Base-by-base conservation (phyloP, 306 rosid genomes). In the Crotalaria pallida region DNA sequence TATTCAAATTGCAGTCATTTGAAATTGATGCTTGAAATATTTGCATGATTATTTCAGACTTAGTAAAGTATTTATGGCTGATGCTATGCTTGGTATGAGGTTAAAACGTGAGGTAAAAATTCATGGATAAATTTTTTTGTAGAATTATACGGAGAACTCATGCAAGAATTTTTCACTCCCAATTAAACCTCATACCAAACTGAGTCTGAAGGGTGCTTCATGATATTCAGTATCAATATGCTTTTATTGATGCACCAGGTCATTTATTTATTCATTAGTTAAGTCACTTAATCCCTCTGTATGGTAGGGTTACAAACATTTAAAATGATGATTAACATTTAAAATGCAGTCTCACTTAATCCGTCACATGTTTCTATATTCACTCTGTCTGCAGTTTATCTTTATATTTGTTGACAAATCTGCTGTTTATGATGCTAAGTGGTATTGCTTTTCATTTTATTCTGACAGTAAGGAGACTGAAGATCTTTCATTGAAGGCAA, bases 401-500 rank as follows among this genome's bases (percentile, higher is more conserved):
- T 24, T 24, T 53, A 36, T 49, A 51, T 52, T 26, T 19, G 58
- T 43, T 58, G 1, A 59, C 11, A 51, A 60, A 61, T 23, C n/a
- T 72, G 10, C 43, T 48, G 41, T 72, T 56, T 57, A 72, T 58
- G 24, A 60, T 47, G 41, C 66, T 11, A 57, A 44, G 58, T 73
- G 40, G 21, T 26, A 45, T 23, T 64, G 27, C 16, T 15, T 67
- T 51, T 21, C 44, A 12, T 78, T 50, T 19, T 70, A 15, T 59
- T 76, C 21, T 77, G 58, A 65, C 88, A 88, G 98, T 38, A 84
- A 75, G 81, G 97, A 83, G 69, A 83, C 73, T 58, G 95, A 87
- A 81, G 96, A 94, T 85, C 96, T 90, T 45, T 85, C 97, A 0
- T 84, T 56, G 64, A 94, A 87, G 69, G 87, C 96, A n/a, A 94